Evolutionary conservation across 1,284 basidiomycete species (phyloP).

Genomic region (Mycena sp.): DNA sequence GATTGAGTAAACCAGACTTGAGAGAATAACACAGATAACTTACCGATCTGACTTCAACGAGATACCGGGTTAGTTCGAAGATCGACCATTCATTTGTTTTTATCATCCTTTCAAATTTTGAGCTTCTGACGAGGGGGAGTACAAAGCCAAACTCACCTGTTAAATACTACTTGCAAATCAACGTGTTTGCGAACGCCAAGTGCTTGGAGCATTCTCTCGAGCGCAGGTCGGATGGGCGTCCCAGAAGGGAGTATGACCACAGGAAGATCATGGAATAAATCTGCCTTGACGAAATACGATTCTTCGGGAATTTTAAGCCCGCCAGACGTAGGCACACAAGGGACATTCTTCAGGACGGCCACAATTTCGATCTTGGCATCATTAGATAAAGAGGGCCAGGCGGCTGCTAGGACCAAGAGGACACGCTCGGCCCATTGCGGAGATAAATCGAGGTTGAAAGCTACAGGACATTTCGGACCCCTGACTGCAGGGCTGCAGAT

Average conservation of each 20-base stretch:
- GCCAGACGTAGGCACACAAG: constrained; percentile 87
- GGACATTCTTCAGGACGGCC: constrained; percentile 66
- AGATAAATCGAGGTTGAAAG: constrained; percentile 78
- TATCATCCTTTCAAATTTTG: constrained; percentile 71
- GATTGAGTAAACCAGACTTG: neutral
- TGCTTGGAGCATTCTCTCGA: constrained; percentile 83
- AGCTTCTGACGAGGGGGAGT: constrained; percentile 17
- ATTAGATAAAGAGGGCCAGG: constrained; percentile 81
- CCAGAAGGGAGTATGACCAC: constrained; percentile 84
- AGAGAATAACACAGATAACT: neutral
- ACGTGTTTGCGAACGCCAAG: constrained; percentile 94
- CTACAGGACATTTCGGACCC: constrained; percentile 49
- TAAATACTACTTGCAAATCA: constrained; percentile 89
- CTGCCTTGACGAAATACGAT: constrained; percentile 90
- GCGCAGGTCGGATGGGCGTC: constrained; percentile 71
- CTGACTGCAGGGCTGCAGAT: constrained; percentile 65
- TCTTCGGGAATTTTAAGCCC: constrained; percentile 84
- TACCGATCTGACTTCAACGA: constrained; percentile 84
- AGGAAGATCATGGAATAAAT: constrained; percentile 90
- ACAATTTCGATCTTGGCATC: constrained; percentile 69
- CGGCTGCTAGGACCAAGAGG: constrained; percentile 75
- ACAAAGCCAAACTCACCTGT: constrained; percentile 62
- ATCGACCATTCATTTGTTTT: constrained; percentile 88
- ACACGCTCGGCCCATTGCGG: constrained; percentile 88
- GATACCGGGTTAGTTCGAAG: constrained; percentile 85